phyloP scores from a whole-genome alignment of 352 stramenopile genomes.

The Pythium guiyangense region DNA sequence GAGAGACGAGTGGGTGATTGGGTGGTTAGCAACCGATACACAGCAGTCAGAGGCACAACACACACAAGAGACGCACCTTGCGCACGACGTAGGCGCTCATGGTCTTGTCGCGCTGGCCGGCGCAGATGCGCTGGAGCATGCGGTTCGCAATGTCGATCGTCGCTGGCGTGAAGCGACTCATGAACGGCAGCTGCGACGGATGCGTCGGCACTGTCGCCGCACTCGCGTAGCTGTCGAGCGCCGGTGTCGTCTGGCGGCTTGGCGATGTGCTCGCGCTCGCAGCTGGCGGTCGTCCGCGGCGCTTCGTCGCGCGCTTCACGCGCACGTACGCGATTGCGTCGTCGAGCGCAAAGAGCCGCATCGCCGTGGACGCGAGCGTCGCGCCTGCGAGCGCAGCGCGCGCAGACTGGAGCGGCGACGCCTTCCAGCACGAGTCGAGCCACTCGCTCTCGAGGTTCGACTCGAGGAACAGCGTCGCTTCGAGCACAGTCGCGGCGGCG shows the following conservation, averaged over 20 bases:
- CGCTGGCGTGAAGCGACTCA: conserved; percentile 27
- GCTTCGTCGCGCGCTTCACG: conserved; percentile 51
- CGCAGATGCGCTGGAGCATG: conserved; percentile 46
- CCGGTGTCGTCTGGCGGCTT: neutral
- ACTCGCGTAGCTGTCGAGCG: neutral
- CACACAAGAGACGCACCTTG: conserved; percentile 22
- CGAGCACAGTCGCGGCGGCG: conserved; percentile 37
- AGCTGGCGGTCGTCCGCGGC: conserved; percentile 21
- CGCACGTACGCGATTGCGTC: conserved; percentile 72
- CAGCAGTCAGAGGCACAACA: neutral
- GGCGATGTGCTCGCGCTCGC: conserved; percentile 10
- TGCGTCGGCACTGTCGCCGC: conserved; percentile 21
- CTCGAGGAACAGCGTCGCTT: conserved; percentile 72
- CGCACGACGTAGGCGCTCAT: conserved; percentile 34
- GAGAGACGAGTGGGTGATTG: too few relatives aligned
- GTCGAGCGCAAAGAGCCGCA: conserved; percentile 75
- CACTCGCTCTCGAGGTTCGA: conserved; percentile 71
- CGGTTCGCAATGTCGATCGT: conserved; percentile 38
- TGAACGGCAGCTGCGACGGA: conserved; percentile 47
- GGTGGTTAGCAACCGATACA: neutral
- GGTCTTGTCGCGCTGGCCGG: conserved; percentile 48
- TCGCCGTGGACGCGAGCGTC: conserved; percentile 67
- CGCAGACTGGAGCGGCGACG: conserved; percentile 54
- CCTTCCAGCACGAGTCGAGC: conserved; percentile 74
- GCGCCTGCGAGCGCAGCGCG: conserved; percentile 48